A percentile compares a stretch with the other conserved stretches of the same genome.
phyloP scores from a whole-genome alignment of 164 flowering plant genomes.

The Nymphaea colorata region DNA sequence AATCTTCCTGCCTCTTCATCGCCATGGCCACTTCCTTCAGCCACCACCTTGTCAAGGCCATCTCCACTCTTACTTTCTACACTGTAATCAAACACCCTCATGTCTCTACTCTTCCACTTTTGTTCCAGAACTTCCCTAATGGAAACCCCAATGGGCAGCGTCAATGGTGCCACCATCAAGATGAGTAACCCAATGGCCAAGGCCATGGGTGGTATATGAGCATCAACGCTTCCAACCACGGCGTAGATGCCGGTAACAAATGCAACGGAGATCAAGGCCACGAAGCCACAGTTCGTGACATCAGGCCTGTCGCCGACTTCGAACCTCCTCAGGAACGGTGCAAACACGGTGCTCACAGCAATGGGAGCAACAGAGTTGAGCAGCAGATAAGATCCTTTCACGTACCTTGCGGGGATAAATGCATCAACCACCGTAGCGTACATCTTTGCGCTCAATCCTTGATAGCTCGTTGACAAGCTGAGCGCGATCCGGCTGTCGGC shows the following conservation, averaged over 20 bases:
- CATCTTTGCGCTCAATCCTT: constrained; percentile 61
- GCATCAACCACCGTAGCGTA: constrained; percentile 35
- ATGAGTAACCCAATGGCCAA: constrained; percentile 7
- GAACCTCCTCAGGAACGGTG: constrained; percentile 22
- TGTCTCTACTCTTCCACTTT: constrained; percentile 10
- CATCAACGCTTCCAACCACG: not conserved
- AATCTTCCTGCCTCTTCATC: constrained; percentile 1
- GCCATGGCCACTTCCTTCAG: not conserved
- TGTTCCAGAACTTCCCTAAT: not conserved
- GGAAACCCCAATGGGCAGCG: not conserved
- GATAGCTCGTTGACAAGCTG: constrained; percentile 54
- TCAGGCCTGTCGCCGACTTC: not conserved
- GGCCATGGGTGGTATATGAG: not conserved
- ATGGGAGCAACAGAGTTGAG: constrained; percentile 51
- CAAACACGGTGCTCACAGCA: constrained; percentile 19
- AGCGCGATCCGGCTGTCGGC: constrained; percentile 25
- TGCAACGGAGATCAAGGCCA: not conserved
- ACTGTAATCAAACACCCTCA: constrained; percentile 15
- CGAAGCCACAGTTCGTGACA: not conserved
- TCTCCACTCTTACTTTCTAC: constrained; percentile 4
- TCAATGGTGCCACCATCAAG: constrained; percentile 4
- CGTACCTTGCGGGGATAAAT: constrained; percentile 3
- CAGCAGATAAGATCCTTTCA: constrained; percentile 37
- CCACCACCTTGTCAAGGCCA: not conserved
- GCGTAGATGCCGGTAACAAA: constrained; percentile 9